phyloP scores from a whole-genome alignment of 352 stramenopile species.

The Lagenidium giganteum region DNA sequence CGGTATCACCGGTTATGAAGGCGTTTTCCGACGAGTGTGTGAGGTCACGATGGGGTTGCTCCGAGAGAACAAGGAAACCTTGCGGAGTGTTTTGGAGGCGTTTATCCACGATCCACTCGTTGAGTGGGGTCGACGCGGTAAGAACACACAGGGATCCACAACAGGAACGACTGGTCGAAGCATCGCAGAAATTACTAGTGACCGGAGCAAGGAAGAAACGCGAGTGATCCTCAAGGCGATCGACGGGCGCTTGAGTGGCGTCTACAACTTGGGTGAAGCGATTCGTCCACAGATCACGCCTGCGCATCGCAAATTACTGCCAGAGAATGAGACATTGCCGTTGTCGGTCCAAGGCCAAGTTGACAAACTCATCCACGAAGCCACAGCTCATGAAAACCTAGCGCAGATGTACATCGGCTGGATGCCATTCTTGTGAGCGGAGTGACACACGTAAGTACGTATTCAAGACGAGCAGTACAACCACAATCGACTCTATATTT shows the following conservation, averaged over 20 bases:
- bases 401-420: constrained; percentile 95
- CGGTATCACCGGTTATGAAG: constrained; percentile 95
- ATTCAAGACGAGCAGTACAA: too few relatives aligned
- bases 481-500: too few relatives aligned
- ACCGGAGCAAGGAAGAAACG: constrained; percentile 85
- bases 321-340: constrained; percentile 83
- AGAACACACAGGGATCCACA: constrained; percentile 44
- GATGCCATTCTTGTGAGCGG: constrained; percentile 86
- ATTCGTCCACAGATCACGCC: constrained; percentile 65
- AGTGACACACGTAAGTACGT: too few relatives aligned
- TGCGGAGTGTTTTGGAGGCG: constrained; percentile 98
- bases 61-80: constrained; percentile 94
- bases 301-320: constrained; percentile 60
- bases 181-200: constrained; percentile 46
- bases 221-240: constrained; percentile 87
- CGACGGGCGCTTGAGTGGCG: constrained; percentile 86
- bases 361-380: constrained; percentile 92
- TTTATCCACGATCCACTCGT: constrained; percentile 98
- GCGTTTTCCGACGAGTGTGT: constrained; percentile 90
- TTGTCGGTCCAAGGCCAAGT: constrained; percentile 92
- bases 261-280: constrained; percentile 89
- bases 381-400: constrained; percentile 89
- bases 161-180: constrained; percentile 20
- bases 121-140: constrained; percentile 84
- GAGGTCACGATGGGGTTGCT: constrained; percentile 91